Conservation (phyloP, 208 protist genomes). For the Wallacemonas rigidus region DNA sequence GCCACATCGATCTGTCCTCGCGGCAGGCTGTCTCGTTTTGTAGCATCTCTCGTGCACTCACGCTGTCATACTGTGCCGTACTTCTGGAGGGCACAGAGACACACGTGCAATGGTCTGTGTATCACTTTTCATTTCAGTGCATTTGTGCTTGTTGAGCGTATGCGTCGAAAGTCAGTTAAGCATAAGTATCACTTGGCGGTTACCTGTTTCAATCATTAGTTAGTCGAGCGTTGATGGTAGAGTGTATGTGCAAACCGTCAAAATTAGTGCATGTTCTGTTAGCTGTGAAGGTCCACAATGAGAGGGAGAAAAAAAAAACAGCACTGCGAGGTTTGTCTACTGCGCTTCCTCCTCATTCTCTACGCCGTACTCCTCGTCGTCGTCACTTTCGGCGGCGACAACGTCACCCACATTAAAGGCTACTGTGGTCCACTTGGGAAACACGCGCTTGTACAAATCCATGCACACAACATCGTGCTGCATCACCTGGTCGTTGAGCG, state of each 20-base stretch:
- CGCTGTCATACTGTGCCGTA: too few species aligned
- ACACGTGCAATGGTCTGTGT: too few species aligned
- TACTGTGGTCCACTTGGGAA: conserved; percentile 91
- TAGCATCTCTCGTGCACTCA: too few species aligned
- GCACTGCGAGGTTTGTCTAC: neutral
- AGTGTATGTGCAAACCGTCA: neutral
- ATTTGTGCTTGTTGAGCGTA: conserved; percentile 1
- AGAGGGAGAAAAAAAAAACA: neutral
- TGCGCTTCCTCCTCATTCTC: conserved; percentile 21
- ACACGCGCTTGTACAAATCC: conserved; percentile 97
- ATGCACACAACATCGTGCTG: conserved; percentile 97
- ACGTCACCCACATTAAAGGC: conserved; percentile 75
- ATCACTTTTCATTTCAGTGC: neutral
- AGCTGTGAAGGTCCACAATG: neutral
- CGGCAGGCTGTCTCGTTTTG: too few species aligned
- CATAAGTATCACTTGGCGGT: conserved; percentile 7
- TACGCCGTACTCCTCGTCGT: conserved; percentile 17
- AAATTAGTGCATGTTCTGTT: neutral
- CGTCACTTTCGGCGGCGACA: conserved; percentile 21
- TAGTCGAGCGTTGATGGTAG: conserved; percentile 9
- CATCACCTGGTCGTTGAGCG: conserved; percentile 94
- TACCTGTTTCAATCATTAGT: conserved; percentile 18
- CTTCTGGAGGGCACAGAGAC: too few species aligned
- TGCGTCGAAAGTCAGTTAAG: neutral
- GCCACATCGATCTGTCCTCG: too few species aligned